Percentiles rank a stretch among this genome's conserved stretches.
These are phyloP conservation scores for Apiospora hydei DNA, from an alignment of 2,329 filamentous ascomycete genomes.

Conservation along the genomic window DNA sequence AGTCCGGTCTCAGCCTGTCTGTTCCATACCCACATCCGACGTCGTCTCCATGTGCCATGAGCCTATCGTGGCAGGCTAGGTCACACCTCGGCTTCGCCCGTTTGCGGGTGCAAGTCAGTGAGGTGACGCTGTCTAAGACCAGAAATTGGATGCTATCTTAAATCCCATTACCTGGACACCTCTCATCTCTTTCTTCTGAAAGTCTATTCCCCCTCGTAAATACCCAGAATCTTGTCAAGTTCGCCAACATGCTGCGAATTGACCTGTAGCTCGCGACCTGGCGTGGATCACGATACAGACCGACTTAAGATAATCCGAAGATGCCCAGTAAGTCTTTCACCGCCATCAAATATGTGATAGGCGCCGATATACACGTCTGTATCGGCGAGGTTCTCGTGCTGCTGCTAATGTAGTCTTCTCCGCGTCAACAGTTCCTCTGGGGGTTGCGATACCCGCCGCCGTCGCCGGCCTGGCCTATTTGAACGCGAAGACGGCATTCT, in stretches of 20 bases:
- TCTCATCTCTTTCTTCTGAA: neutral
- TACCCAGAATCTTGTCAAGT: neutral
- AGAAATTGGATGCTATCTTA: conserved; percentile 3
- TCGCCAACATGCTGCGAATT: conserved; percentile 3
- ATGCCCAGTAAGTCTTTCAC: conserved; percentile 33
- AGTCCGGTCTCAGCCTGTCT: conserved; percentile 9
- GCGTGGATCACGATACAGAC: conserved; percentile 12
- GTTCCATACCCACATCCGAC: neutral
- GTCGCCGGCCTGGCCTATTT: conserved; percentile 77
- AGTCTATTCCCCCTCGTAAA: neutral
- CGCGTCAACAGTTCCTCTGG: conserved; percentile 55
- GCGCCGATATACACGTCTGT: neutral
- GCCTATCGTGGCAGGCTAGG: conserved; percentile 9
- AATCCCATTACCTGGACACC: neutral
- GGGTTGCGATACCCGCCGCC: conserved; percentile 65
- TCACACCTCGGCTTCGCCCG: conserved; percentile 19
- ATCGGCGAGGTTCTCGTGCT: neutral
- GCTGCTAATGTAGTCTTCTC: neutral
- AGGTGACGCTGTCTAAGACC: conserved; percentile 12
- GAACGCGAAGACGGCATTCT: conserved; percentile 73
- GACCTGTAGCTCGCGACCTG: conserved; percentile 9
- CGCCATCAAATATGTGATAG: conserved; percentile 7
- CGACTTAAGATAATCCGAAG: neutral
- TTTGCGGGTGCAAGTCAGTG: conserved; percentile 6
- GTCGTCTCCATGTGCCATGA: conserved; percentile 21